These are phyloP conservation scores for Solanum ossicruentum DNA, from an alignment of 257 asterid genomes.

Conservation along the genomic window DNA sequence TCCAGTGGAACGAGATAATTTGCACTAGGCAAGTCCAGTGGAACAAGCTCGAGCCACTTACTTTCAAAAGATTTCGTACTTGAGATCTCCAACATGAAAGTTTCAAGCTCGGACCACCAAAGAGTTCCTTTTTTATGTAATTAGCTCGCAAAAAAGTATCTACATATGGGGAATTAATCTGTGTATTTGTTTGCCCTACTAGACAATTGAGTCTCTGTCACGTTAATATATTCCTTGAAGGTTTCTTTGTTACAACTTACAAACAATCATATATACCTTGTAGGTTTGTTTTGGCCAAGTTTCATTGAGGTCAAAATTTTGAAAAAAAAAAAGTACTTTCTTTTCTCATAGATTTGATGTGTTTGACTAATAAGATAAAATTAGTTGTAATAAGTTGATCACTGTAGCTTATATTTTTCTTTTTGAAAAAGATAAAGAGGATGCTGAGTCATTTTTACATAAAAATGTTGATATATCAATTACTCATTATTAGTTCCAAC, in stretches of 20 bases:
- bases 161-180: background rate
- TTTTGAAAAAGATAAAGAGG: background rate
- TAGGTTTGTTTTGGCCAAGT: background rate
- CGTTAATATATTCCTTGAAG: background rate
- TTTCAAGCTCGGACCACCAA: no score
- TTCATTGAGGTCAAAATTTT: background rate
- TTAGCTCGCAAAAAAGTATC: background rate
- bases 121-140: no score
- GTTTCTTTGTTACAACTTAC: background rate
- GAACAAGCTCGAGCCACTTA: no score
- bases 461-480: background rate
- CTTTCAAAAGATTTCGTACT: no score
- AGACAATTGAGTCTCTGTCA: background rate
- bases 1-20: no score
- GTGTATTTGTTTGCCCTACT: background rate
- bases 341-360: background rate
- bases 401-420: background rate
- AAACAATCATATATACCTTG: background rate
- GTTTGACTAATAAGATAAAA: background rate
- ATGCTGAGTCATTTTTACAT: background rate
- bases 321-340: background rate
- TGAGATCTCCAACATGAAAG: no score
- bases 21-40: no score
- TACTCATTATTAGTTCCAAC: background rate
- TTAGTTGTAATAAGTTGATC: background rate